Conservation (phyloP, 2,329 filamentous ascomycete species). For the Chalara sp. region DNA sequence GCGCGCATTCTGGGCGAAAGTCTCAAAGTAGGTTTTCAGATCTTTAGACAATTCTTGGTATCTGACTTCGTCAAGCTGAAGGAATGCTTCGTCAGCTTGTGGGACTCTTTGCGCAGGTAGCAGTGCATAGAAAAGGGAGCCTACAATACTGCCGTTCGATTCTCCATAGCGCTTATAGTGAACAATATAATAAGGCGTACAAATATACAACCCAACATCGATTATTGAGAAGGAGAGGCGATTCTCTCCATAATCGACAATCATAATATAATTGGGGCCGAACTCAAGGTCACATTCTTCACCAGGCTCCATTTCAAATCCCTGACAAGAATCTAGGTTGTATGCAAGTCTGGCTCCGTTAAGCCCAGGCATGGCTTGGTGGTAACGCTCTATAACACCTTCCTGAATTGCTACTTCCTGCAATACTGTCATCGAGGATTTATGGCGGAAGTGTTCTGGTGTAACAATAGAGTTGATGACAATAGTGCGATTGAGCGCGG, state of each 20-base stretch:
- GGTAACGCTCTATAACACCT: not conserved
- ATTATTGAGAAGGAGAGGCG: not conserved
- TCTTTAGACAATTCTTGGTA: constrained; percentile 1
- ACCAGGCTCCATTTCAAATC: no score
- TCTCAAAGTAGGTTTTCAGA: constrained; percentile 1
- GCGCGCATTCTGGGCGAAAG: not conserved
- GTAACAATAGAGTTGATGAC: constrained; percentile 1
- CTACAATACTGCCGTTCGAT: constrained; percentile 1
- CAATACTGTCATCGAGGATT: not conserved
- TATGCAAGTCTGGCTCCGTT: no score
- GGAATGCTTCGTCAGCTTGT: not conserved
- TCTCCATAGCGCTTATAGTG: not conserved
- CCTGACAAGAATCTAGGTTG: no score
- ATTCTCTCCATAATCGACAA: no score
- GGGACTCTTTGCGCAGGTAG: not conserved
- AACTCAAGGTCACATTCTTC: no score
- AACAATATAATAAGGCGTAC: not conserved
- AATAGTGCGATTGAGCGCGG: not conserved
- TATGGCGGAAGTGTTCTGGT: not conserved
- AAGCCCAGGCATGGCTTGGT: not conserved
- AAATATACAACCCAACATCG: constrained; percentile 2
- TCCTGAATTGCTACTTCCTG: not conserved
- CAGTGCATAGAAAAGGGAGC: not conserved
- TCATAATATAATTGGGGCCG: no score
- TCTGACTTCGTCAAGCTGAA: not conserved